Conservation (phyloP, 768 basidiomycete genomes). For the Calocera viscosa region DNA sequence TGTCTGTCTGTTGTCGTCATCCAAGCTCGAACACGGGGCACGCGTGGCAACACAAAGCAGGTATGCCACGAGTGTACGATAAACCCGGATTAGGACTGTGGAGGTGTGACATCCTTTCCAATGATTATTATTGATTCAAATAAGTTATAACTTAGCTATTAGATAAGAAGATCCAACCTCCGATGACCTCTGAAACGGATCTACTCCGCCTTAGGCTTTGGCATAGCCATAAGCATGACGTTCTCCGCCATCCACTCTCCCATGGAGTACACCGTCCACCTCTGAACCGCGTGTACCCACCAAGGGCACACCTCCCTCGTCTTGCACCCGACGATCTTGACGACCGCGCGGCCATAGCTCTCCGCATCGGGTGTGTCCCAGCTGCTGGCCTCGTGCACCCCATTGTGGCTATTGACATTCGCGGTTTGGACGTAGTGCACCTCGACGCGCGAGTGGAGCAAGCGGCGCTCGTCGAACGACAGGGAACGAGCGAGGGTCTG, state of each 20-base stretch:
- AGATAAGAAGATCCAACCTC: too few species aligned
- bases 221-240: slow-evolving; percentile 3
- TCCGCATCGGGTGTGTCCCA: slow-evolving; percentile 5
- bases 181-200: too few species aligned
- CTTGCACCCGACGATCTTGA: neutral
- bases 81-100: too few species aligned
- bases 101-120: too few species aligned
- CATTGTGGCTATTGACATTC: neutral
- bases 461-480: neutral
- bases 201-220: neutral
- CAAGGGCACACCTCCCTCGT: slow-evolving; percentile 2
- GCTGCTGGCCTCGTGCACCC: neutral
- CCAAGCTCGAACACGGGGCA: too few species aligned
- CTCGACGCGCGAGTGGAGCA: neutral
- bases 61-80: too few species aligned
- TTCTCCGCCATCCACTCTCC: slow-evolving; percentile 5
- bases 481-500: neutral
- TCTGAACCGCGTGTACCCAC: slow-evolving; percentile 2
- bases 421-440: slow-evolving; percentile 4
- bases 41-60: too few species aligned
- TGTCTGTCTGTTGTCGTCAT: too few species aligned
- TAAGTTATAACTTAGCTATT: too few species aligned
- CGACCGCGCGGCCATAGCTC: slow-evolving; percentile 6
- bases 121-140: too few species aligned
- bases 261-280: slow-evolving; percentile 2